A percentile compares a stretch with the other conserved stretches of the same genome.
These are phyloP conservation scores for Medicago ruthenica DNA, from an alignment of 306 rosid genomes.

Conservation along the genomic window DNA sequence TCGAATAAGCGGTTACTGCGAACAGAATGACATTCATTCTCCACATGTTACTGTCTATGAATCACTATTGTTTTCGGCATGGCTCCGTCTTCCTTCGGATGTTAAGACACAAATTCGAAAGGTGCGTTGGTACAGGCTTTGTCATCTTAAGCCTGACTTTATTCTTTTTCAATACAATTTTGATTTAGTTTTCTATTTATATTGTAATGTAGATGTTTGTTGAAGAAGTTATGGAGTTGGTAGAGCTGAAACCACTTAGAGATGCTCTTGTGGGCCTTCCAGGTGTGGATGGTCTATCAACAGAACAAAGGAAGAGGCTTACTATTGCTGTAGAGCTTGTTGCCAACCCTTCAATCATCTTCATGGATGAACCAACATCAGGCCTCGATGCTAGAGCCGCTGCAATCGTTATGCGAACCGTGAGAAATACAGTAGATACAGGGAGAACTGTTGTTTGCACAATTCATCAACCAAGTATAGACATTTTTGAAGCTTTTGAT, in stretches of 20 bases:
- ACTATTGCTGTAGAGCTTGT: constrained; percentile 67
- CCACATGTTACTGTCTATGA: constrained; percentile 59
- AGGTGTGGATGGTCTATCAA: constrained; percentile 55
- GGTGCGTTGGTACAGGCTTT: constrained; percentile 19
- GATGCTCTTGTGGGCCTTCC: constrained; percentile 58
- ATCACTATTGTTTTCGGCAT: constrained; percentile 59
- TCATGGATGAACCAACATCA: constrained; percentile 58
- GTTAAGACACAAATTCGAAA: constrained; percentile 36
- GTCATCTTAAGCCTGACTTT: neutral
- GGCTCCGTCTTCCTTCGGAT: constrained; percentile 64
- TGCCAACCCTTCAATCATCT: constrained; percentile 53
- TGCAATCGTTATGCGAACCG: constrained; percentile 49
- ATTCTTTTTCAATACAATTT: neutral
- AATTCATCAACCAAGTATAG: constrained; percentile 54
- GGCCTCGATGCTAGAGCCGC: constrained; percentile 56
- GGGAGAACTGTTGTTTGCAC: constrained; percentile 53
- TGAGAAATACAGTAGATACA: constrained; percentile 46
- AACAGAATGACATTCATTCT: constrained; percentile 65
- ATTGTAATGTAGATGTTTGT: constrained; percentile 51
- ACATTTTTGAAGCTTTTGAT: constrained; percentile 53
- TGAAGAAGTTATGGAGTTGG: constrained; percentile 60
- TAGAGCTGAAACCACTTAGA: constrained; percentile 60
- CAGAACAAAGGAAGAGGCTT: constrained; percentile 64
- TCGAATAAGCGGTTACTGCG: constrained; percentile 64
- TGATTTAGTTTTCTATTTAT: neutral